These are phyloP conservation scores for Groenewaldozyma auringiensis DNA, from an alignment of 1,139 yeast genomes.

Conservation along the genomic window DNA sequence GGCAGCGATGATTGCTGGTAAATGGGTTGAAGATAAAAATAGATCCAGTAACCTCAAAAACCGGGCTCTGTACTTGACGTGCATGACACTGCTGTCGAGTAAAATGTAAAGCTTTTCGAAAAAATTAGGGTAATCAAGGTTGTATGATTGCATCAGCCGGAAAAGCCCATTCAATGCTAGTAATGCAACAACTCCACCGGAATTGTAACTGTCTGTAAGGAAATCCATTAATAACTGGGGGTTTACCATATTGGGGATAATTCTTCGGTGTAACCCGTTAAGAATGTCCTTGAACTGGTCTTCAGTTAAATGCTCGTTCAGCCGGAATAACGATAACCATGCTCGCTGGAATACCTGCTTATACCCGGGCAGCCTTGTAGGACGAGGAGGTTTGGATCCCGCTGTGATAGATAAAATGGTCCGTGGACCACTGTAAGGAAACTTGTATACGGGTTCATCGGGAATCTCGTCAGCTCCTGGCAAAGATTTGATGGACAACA, in stretches of 20 bases:
- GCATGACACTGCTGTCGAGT: slow-evolving; percentile 62
- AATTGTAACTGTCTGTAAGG: slow-evolving; percentile 73
- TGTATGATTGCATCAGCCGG: slow-evolving; percentile 71
- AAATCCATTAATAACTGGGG: slow-evolving; percentile 90
- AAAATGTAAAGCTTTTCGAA: slow-evolving; percentile 74
- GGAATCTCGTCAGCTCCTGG: neutral
- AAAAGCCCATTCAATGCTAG: slow-evolving; percentile 83
- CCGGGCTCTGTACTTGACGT: slow-evolving; percentile 75
- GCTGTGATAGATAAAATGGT: neutral
- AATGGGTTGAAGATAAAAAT: slow-evolving; percentile 79
- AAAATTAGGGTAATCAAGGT: slow-evolving; percentile 89
- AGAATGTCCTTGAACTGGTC: slow-evolving; percentile 64
- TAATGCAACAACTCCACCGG: slow-evolving; percentile 64
- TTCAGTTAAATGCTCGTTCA: slow-evolving; percentile 32
- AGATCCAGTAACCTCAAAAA: slow-evolving; percentile 82
- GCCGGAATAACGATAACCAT: slow-evolving; percentile 51
- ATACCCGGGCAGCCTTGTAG: slow-evolving; percentile 46
- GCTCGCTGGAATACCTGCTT: slow-evolving; percentile 61
- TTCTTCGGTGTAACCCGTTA: slow-evolving; percentile 67
- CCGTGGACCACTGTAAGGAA: slow-evolving; percentile 2
- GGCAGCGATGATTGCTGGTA: slow-evolving; percentile 76
- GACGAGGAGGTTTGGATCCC: slow-evolving; percentile 9
- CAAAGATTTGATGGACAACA: neutral
- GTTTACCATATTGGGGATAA: slow-evolving; percentile 71
- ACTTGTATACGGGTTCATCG: neutral